These are phyloP conservation scores for Pestalotiopsis sp. DNA, from an alignment of 2,329 filamentous ascomycete species.

Conservation along the genomic window DNA sequence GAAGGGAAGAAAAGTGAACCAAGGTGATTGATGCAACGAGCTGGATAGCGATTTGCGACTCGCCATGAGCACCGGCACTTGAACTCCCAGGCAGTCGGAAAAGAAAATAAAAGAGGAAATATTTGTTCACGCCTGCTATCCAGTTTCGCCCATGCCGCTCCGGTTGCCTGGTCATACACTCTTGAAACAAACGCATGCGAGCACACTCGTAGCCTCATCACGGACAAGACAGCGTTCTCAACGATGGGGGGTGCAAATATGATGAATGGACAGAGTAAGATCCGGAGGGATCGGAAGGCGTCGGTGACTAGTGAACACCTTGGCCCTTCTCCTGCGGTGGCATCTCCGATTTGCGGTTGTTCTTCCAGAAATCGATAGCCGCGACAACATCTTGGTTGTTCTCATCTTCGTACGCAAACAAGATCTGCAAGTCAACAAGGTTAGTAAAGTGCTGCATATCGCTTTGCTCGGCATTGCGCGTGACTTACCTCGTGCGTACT, in stretches of 20 bases:
- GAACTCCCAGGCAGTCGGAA: neutral
- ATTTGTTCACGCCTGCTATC: constrained; percentile 7
- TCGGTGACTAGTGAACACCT: constrained; percentile 11
- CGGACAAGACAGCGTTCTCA: constrained; percentile 8
- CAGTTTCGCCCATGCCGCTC: constrained; percentile 1
- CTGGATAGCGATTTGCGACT: neutral
- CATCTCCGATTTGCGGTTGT: constrained; percentile 44
- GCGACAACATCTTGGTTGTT: constrained; percentile 90
- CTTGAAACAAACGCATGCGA: neutral
- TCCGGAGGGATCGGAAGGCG: neutral
- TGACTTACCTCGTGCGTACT: constrained; percentile 88
- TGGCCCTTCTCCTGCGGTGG: constrained; percentile 15
- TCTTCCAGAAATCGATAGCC: constrained; percentile 95
- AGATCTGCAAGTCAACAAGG: constrained; percentile 62
- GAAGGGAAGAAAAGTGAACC: neutral
- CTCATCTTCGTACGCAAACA: constrained; percentile 98
- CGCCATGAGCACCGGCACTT: neutral
- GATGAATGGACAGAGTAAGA: neutral
- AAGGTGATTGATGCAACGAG: neutral
- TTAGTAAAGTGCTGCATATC: constrained; percentile 17
- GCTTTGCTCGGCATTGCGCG: neutral
- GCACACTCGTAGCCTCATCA: neutral
- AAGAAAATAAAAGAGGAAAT: constrained; percentile 2
- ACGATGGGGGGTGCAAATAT: constrained; percentile 9
- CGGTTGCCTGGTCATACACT: constrained; percentile 5